Percentiles rank a stretch among this genome's conserved stretches.
phyloP scores from a whole-genome alignment of 495 filamentous ascomycete genomes.

The Neurospora sp. region DNA sequence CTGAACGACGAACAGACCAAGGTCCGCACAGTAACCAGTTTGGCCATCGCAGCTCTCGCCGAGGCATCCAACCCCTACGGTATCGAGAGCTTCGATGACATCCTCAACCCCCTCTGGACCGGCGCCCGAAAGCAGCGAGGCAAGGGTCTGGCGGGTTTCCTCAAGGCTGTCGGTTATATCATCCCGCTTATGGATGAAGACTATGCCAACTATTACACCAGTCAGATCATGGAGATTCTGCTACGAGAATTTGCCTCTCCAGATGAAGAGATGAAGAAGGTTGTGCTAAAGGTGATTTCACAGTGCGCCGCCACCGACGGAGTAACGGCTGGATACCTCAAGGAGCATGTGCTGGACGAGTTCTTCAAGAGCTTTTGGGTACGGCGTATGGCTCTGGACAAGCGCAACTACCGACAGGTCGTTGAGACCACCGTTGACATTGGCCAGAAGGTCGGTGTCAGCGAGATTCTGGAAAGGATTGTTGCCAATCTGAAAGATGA shows the following conservation, averaged over 20 bases:
- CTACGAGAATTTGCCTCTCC: slow-evolving; percentile 91
- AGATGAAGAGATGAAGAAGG: slow-evolving; percentile 99
- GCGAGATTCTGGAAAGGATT: slow-evolving; percentile 87
- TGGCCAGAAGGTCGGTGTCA: slow-evolving; percentile 90
- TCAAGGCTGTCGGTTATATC: slow-evolving; percentile 97
- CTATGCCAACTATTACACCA: slow-evolving; percentile 97
- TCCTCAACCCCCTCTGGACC: slow-evolving; percentile 94
- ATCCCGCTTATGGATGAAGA: slow-evolving; percentile 99
- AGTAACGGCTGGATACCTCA: slow-evolving; percentile 88
- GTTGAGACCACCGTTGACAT: slow-evolving; percentile 97
- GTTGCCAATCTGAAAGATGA: slow-evolving; percentile 97
- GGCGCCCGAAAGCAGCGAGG: slow-evolving; percentile 92
- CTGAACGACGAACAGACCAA: slow-evolving; percentile 97
- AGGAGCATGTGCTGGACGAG: slow-evolving; percentile 86
- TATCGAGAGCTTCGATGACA: slow-evolving; percentile 98
- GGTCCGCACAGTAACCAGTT: slow-evolving; percentile 87
- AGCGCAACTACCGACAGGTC: slow-evolving; percentile 92
- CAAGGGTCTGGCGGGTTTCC: slow-evolving; percentile 88
- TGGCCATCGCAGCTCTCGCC: slow-evolving; percentile 91
- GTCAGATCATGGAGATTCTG: slow-evolving; percentile 97
- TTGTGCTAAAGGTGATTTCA: slow-evolving; percentile 94
- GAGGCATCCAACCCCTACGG: slow-evolving; percentile 97
- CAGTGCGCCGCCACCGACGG: slow-evolving; percentile 92
- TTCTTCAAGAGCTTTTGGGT: slow-evolving; percentile 99
- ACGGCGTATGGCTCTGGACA: slow-evolving; percentile 89